phyloP scores from a whole-genome alignment of 2,329 filamentous ascomycete species.

The Penicillium frequentans region DNA sequence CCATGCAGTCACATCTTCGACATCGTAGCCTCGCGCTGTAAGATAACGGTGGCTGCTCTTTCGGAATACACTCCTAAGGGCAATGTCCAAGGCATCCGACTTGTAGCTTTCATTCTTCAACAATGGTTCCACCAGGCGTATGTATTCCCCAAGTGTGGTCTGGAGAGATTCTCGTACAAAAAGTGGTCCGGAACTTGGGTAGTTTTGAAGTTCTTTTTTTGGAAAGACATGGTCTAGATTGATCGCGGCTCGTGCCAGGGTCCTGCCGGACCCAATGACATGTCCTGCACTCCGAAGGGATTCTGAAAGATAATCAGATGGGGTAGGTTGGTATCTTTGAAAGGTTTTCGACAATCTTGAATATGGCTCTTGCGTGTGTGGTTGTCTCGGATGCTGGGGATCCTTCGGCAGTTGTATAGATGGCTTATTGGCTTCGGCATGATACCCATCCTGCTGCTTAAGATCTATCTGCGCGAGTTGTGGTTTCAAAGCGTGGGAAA shows the following conservation, averaged over 20 bases:
- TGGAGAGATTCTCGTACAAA: constrained; percentile 28
- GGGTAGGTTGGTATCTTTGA: constrained; percentile 13
- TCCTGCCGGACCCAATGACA: constrained; percentile 6
- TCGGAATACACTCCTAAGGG: constrained; percentile 36
- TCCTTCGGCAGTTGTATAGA: neutral
- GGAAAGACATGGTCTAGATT: constrained; percentile 1
- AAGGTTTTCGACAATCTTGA: neutral
- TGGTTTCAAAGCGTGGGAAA: neutral
- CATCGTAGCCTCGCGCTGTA: constrained; percentile 32
- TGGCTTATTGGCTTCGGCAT: neutral
- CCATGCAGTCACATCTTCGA: constrained; percentile 46
- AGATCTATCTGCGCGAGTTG: neutral
- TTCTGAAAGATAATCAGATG: constrained; percentile 33
- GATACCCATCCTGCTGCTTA: neutral
- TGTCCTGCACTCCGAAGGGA: constrained; percentile 26
- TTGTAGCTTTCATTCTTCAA: constrained; percentile 9
- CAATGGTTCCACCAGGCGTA: constrained; percentile 34
- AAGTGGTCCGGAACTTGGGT: neutral
- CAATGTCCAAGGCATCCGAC: constrained; percentile 22
- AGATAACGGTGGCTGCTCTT: constrained; percentile 30
- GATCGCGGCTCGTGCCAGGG: constrained; percentile 1
- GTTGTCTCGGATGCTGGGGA: neutral
- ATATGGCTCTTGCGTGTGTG: neutral
- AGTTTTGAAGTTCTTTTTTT: neutral
- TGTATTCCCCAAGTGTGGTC: constrained; percentile 41